A percentile compares a stretch with the other conserved stretches of the same genome.
Evolutionary conservation across 2,329 filamentous ascomycete species (phyloP).

Genomic region (Diaporthe destruens): DNA sequence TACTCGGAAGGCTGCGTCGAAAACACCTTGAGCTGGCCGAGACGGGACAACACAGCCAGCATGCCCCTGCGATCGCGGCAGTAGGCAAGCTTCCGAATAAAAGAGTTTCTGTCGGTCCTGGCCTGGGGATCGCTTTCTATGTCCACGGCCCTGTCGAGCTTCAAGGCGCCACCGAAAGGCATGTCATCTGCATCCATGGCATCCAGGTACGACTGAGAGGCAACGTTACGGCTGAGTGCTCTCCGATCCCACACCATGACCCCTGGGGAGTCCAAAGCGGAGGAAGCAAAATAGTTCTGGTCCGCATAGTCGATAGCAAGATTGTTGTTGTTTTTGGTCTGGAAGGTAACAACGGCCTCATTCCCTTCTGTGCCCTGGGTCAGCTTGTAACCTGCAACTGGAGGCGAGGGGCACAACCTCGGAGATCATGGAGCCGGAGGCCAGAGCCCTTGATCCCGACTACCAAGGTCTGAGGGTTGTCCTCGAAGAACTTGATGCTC

Average conservation of each 20-base stretch:
- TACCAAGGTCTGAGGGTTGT: slow-evolving; percentile 80
- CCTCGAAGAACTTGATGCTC: slow-evolving; percentile 84
- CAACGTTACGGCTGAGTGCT: slow-evolving; percentile 64
- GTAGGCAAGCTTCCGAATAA: slow-evolving; percentile 73
- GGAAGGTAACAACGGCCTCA: slow-evolving; percentile 68
- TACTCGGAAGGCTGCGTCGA: slow-evolving; percentile 67
- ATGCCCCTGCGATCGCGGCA: slow-evolving; percentile 72
- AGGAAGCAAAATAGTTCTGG: slow-evolving; percentile 87
- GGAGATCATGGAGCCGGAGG: slow-evolving; percentile 81
- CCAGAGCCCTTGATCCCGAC: slow-evolving; percentile 82
- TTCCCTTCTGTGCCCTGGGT: slow-evolving; percentile 34
- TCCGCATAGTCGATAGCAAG: slow-evolving; percentile 84
- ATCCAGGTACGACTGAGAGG: slow-evolving; percentile 67
- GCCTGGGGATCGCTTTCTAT: slow-evolving; percentile 62
- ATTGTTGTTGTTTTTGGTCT: slow-evolving; percentile 77
- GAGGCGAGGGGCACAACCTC: slow-evolving; percentile 67
- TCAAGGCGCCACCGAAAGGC: slow-evolving; percentile 72
- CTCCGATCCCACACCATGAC: slow-evolving; percentile 85
- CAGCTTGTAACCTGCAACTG: background rate
- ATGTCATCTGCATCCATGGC: slow-evolving; percentile 72
- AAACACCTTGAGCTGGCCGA: slow-evolving; percentile 73
- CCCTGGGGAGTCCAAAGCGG: slow-evolving; percentile 79
- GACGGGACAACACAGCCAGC: slow-evolving; percentile 71
- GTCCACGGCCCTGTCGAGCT: slow-evolving; percentile 69
- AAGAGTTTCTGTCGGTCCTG: slow-evolving; percentile 65